Percentiles rank a stretch among this genome's conserved stretches.
These are phyloP conservation scores for Epichloe elymi DNA, from an alignment of 2,329 filamentous ascomycete species.

Conservation along the genomic window DNA sequence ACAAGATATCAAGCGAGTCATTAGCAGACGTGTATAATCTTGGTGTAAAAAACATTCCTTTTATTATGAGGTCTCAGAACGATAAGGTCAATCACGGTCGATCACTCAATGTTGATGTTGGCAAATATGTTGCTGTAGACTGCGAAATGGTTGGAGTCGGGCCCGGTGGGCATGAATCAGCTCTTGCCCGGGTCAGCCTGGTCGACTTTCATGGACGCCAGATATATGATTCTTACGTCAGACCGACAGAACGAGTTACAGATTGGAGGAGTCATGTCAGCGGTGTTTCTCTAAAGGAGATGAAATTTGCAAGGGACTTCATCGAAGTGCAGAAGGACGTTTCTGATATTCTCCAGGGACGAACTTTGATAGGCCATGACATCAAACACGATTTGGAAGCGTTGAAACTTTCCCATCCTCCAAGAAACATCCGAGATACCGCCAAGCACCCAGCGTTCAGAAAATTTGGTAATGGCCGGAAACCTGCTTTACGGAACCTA, in stretches of 20 bases:
- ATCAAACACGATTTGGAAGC: conserved; percentile 67
- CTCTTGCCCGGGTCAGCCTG: conserved; percentile 73
- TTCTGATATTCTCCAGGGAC: conserved; percentile 51
- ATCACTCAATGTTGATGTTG: conserved; percentile 50
- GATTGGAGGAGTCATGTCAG: conserved; percentile 85
- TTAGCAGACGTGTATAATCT: conserved; percentile 50
- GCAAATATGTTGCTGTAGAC: conserved; percentile 86
- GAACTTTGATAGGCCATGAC: conserved; percentile 74
- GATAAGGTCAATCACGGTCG: conserved; percentile 52
- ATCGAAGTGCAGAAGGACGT: conserved; percentile 65
- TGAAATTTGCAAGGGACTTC: conserved; percentile 57
- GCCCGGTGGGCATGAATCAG: conserved; percentile 54
- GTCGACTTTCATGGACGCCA: conserved; percentile 91
- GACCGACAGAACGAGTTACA: conserved; percentile 62
- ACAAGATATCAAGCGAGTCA: conserved; percentile 46
- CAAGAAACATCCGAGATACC: conserved; percentile 72
- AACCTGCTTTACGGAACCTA: conserved; percentile 51
- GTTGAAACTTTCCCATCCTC: conserved; percentile 66
- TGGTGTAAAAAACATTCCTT: conserved; percentile 33
- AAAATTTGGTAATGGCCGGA: conserved; percentile 52
- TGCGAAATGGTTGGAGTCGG: conserved; percentile 97
- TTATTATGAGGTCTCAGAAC: conserved; percentile 30
- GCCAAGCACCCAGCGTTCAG: conserved; percentile 63
- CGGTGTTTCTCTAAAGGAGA: conserved; percentile 62
- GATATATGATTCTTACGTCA: conserved; percentile 88